A percentile compares a stretch with the other conserved stretches of the same genome.
These are phyloP conservation scores for Botrytis cinerea DNA, from an alignment of 2,329 filamentous ascomycete genomes.

Conservation along the genomic window DNA sequence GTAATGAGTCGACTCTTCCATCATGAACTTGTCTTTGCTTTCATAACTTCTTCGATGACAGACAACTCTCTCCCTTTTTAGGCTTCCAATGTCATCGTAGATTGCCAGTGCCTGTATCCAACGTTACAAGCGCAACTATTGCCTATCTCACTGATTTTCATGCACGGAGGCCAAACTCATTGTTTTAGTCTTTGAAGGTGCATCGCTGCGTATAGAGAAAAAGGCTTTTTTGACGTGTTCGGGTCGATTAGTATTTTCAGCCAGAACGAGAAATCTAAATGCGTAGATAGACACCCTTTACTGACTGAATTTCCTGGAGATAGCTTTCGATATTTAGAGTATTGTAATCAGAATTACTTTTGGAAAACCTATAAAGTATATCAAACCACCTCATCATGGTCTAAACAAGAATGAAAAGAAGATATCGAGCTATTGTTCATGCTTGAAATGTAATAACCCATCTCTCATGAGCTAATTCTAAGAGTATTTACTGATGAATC, in stretches of 20 bases:
- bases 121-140: neutral
- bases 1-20: neutral
- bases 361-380: neutral
- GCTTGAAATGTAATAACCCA: neutral
- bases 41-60: neutral
- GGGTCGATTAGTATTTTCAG: neutral
- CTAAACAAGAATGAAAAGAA: neutral
- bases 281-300: too few relatives aligned
- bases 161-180: too few relatives aligned
- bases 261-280: neutral
- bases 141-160: too few relatives aligned
- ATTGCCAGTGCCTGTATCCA: neutral
- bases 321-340: neutral
- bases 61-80: neutral
- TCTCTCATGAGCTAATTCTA: fast-evolving
- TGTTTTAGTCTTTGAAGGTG: too few relatives aligned
- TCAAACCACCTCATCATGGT: neutral
- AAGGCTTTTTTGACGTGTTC: too few relatives aligned
- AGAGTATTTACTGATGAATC: neutral
- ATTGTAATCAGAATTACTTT: neutral
- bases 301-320: neutral
- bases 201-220: too few relatives aligned
- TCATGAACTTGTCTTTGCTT: neutral
- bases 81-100: neutral
- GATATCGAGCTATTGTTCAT: neutral